These are phyloP conservation scores for Lepidium didymum DNA, from an alignment of 345 rosid genomes.

Conservation along the genomic window DNA sequence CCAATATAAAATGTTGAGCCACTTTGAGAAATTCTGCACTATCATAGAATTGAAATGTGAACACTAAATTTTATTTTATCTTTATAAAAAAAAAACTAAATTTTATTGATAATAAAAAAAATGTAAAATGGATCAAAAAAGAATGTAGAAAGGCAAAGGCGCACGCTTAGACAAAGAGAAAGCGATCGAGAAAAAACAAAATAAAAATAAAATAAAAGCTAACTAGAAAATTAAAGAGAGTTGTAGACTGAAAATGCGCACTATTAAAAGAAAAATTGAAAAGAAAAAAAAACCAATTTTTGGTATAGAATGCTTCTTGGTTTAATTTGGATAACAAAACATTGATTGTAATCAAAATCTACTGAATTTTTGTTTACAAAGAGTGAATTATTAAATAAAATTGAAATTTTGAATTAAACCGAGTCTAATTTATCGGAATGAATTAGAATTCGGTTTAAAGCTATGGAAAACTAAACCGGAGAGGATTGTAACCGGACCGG, in stretches of 20 bases:
- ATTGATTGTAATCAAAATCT: not conserved
- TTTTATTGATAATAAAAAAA: not conserved
- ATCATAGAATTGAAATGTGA: not conserved
- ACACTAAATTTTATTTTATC: too few relatives aligned
- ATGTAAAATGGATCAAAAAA: not conserved
- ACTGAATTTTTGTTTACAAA: not conserved
- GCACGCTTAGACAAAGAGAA: constrained; percentile 30
- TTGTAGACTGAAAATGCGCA: constrained; percentile 29
- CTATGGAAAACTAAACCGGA: not conserved
- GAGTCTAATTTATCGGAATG: not conserved
- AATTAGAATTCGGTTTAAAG: not conserved
- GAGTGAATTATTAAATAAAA: not conserved
- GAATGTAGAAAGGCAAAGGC: constrained; percentile 11
- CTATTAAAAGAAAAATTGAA: not conserved
- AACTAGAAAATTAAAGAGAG: not conserved
- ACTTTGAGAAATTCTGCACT: not conserved
- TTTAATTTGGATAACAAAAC: not conserved
- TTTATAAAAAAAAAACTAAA: not conserved
- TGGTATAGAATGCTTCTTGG: not conserved
- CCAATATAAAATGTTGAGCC: not conserved
- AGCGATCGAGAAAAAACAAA: not conserved
- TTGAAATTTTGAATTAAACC: not conserved
- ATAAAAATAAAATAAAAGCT: not conserved
- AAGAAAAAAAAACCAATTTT: not conserved
- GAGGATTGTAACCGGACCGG: not conserved